Evolutionary conservation across 2,329 filamentous ascomycete genomes (phyloP).

Genomic region (Trichoderma brevicompactum): DNA sequence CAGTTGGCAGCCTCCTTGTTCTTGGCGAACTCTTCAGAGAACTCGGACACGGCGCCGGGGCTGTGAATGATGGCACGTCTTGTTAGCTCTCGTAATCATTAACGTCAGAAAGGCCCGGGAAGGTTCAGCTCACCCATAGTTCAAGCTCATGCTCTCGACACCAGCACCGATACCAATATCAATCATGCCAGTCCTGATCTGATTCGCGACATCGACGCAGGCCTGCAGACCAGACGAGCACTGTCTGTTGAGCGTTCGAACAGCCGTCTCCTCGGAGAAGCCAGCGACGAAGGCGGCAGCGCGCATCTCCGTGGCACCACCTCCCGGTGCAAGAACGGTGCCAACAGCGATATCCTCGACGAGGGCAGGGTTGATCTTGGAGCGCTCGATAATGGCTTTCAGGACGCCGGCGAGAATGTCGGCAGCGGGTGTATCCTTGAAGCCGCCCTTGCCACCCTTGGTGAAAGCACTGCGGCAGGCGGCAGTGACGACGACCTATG

Average conservation of each 20-base stretch:
- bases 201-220: constrained; percentile 91
- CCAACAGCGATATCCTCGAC: constrained; percentile 95
- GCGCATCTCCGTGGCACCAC: constrained; percentile 95
- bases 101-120: not conserved
- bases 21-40: constrained; percentile 84
- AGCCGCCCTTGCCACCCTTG: constrained; percentile 88
- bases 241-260: constrained; percentile 89
- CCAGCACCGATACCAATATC: constrained; percentile 92
- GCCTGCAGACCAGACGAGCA: constrained; percentile 93
- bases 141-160: constrained; percentile 92
- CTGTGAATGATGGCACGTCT: constrained; percentile 44
- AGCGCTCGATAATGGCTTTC: constrained; percentile 79
- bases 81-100: not conserved
- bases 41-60: constrained; percentile 85
- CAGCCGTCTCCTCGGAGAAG: constrained; percentile 83
- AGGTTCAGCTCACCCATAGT: constrained; percentile 76
- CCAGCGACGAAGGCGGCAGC: constrained; percentile 89
- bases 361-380: constrained; percentile 81
- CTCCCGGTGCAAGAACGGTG: constrained; percentile 87
- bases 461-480: constrained; percentile 91
- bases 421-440: constrained; percentile 90
- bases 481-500: constrained; percentile 85
- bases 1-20: constrained; percentile 87
- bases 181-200: constrained; percentile 89
- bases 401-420: constrained; percentile 86